Evolutionary conservation across 371 early-diverging fungal species (phyloP).

Genomic region (Blakeslea trispora): DNA sequence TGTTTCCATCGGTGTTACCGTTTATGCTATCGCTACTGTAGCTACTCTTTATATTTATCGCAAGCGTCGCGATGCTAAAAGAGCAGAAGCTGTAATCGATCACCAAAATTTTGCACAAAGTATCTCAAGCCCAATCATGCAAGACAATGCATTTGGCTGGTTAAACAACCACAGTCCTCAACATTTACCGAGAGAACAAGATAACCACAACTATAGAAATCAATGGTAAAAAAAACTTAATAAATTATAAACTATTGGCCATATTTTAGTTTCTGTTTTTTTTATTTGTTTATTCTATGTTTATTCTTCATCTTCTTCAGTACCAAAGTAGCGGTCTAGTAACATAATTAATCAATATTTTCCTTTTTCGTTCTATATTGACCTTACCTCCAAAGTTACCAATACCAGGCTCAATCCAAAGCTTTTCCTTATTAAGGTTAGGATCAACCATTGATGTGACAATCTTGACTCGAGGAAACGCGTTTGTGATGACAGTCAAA

Average conservation of each 20-base stretch:
- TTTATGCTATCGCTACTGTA: constrained; percentile 48
- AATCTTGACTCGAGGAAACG: constrained; percentile 83
- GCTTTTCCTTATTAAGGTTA: constrained; percentile 58
- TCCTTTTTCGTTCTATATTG: neutral
- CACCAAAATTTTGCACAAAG: constrained; percentile 44
- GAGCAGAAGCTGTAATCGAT: constrained; percentile 35
- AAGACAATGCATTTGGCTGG: constrained; percentile 32
- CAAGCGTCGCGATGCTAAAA: constrained; percentile 26
- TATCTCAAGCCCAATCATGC: constrained; percentile 37
- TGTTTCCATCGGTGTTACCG: constrained; percentile 41
- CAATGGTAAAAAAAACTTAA: constrained; percentile 15
- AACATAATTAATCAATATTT: neutral
- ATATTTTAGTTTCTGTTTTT: neutral
- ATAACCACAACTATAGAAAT: constrained; percentile 1
- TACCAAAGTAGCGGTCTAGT: constrained; percentile 55
- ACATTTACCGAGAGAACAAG: constrained; percentile 3
- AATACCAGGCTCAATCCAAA: constrained; percentile 82
- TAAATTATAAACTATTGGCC: neutral
- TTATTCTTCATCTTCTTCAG: constrained; percentile 42
- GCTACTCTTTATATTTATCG: constrained; percentile 38
- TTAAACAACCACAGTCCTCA: constrained; percentile 5
- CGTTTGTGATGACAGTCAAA: constrained; percentile 72
- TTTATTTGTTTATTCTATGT: constrained; percentile 3
- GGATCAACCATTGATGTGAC: constrained; percentile 80
- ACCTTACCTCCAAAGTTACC: constrained; percentile 80